phyloP scores from a whole-genome alignment of 176 grass and related monocot species.

The Carex cristatella region DNA sequence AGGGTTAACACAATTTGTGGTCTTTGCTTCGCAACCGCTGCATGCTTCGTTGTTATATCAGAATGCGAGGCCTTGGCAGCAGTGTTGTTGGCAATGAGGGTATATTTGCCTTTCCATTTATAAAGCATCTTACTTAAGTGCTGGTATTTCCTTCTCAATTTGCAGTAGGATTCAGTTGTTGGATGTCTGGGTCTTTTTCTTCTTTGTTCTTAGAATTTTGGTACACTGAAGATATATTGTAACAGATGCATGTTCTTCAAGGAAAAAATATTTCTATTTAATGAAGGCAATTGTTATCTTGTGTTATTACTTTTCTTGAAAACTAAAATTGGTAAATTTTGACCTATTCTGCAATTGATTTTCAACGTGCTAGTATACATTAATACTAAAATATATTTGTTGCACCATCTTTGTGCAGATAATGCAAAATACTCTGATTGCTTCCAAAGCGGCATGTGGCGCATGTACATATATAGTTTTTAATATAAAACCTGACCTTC shows the following conservation, averaged over 20 bases:
- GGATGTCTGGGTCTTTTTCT: neutral
- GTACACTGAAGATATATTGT: constrained; percentile 1
- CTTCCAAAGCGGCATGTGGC: neutral
- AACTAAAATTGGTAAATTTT: neutral
- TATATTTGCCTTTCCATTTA: constrained; percentile 16
- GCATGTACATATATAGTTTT: neutral
- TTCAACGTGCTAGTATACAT: neutral
- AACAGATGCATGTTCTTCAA: neutral
- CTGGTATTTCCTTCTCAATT: constrained; percentile 2
- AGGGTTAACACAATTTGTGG: neutral
- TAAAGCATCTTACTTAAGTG: neutral
- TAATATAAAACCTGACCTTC: neutral
- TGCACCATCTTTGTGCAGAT: neutral
- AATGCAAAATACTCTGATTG: neutral
- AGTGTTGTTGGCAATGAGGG: constrained; percentile 31
- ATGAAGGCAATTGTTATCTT: neutral
- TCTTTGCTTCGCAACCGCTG: constrained; percentile 28
- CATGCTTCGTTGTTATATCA: constrained; percentile 22
- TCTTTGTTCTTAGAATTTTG: neutral
- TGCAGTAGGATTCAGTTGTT: neutral
- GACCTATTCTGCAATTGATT: neutral
- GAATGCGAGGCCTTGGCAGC: constrained; percentile 18
- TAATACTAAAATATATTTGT: neutral
- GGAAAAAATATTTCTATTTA: constrained; percentile 9
- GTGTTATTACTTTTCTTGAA: neutral